Evolutionary conservation across 106 monocot species (phyloP).

Genomic region (Dioscorea zingiberensis): DNA sequence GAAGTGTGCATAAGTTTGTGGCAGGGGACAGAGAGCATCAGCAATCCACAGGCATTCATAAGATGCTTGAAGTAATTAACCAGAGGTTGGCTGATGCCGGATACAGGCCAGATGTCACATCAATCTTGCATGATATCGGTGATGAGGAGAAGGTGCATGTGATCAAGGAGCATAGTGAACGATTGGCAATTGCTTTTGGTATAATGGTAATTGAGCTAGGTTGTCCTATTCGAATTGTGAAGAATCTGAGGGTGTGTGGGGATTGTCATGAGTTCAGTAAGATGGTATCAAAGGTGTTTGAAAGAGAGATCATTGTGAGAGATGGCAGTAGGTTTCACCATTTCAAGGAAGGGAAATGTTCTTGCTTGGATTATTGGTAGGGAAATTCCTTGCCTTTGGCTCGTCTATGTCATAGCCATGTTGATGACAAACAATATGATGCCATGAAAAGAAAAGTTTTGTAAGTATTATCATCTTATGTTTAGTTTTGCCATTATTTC

Average conservation of each 20-base stretch:
- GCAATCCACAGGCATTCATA: not conserved
- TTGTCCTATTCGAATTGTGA: constrained; percentile 4
- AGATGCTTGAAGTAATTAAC: constrained; percentile 3
- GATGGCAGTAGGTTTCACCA: constrained; percentile 13
- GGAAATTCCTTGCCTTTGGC: not conserved
- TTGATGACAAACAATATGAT: no score
- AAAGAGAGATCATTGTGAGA: constrained; percentile 9
- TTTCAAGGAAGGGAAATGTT: constrained; percentile 12
- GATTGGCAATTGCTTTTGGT: constrained; percentile 9
- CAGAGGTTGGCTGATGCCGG: not conserved
- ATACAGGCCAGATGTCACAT: constrained; percentile 4
- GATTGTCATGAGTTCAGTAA: constrained; percentile 12
- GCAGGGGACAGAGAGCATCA: constrained; percentile 12
- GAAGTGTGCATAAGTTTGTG: constrained; percentile 4
- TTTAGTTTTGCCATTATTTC: no score
- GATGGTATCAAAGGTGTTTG: constrained; percentile 6
- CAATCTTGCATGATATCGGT: constrained; percentile 6
- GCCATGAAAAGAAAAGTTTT: no score
- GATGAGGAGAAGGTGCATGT: constrained; percentile 16
- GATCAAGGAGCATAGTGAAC: constrained; percentile 7
- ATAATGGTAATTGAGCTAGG: not conserved
- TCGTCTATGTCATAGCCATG: no score
- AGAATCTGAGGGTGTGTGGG: constrained; percentile 6
- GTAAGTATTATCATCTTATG: no score
- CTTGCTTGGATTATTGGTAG: constrained; percentile 12